A percentile compares a stretch with the other conserved stretches of the same genome.
These are phyloP conservation scores for Leptoxyphium fumago DNA, from an alignment of 2,329 filamentous ascomycete species.

Conservation along the genomic window DNA sequence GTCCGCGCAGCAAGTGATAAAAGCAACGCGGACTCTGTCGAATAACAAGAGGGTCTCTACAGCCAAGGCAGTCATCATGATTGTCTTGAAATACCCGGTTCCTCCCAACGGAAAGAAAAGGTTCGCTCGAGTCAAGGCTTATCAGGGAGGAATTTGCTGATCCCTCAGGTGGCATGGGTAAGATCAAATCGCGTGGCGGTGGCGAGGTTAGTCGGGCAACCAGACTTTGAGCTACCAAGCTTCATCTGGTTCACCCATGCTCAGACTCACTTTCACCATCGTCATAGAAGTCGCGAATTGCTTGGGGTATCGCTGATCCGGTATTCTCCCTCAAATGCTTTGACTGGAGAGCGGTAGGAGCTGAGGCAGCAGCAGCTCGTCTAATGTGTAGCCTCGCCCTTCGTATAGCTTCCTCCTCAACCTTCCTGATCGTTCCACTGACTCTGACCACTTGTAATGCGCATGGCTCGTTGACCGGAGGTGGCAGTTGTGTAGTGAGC, in stretches of 20 bases:
- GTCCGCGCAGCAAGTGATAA: too few species aligned
- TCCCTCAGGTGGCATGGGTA: too few species aligned
- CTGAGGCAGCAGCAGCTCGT: conserved; percentile 31
- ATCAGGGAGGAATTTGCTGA: too few species aligned
- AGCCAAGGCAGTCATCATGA: too few species aligned
- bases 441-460: conserved; percentile 75
- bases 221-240: too few species aligned
- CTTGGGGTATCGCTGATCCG: not conserved
- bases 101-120: too few species aligned
- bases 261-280: not conserved
- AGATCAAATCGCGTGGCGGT: too few species aligned
- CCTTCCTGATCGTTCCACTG: conserved; percentile 84
- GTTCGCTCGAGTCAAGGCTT: too few species aligned
- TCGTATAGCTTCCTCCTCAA: conserved; percentile 75
- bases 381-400: conserved; percentile 59
- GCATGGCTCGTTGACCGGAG: conserved; percentile 46
- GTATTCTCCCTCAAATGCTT: not conserved
- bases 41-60: too few species aligned
- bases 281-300: not conserved
- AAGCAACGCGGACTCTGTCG: too few species aligned
- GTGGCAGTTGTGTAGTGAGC: conserved; percentile 57
- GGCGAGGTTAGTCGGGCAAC: too few species aligned
- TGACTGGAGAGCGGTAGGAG: not conserved
- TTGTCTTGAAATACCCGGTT: too few species aligned
- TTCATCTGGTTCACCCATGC: not conserved